These are phyloP conservation scores for Cladophialophora exuberans DNA, from an alignment of 2,329 filamentous ascomycete genomes.

Conservation along the genomic window DNA sequence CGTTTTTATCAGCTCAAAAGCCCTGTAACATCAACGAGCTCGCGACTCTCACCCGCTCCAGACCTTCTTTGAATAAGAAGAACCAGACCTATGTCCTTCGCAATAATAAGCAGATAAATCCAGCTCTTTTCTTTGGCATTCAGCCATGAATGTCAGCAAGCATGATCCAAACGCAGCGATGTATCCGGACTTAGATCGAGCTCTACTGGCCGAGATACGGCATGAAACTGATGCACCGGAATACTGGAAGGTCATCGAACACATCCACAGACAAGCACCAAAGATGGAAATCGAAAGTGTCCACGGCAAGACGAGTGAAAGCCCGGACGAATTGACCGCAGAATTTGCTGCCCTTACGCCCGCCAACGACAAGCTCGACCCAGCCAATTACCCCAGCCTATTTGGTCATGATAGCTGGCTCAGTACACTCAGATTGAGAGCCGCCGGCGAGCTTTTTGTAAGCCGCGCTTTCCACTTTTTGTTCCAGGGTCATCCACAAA, in stretches of 20 bases:
- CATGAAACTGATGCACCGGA: conserved; percentile 21
- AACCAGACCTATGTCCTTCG: no score
- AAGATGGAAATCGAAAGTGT: background rate
- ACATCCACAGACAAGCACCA: conserved; percentile 18
- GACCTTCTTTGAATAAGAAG: no score
- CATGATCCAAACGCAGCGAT: no score
- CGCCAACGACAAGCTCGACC: conserved; percentile 6
- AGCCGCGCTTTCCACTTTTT: background rate
- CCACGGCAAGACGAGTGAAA: background rate
- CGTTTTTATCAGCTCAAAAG: no score
- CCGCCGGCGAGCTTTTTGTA: conserved; percentile 27
- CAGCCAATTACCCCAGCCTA: conserved; percentile 1
- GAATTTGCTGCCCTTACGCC: conserved; percentile 5
- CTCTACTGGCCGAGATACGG: conserved; percentile 3
- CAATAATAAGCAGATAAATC: no score
- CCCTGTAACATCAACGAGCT: no score
- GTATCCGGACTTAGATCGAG: no score
- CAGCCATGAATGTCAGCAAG: no score
- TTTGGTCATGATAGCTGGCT: conserved; percentile 15
- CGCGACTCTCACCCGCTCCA: no score
- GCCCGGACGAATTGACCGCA: conserved; percentile 9
- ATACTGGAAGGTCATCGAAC: conserved; percentile 22
- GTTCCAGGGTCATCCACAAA: no score
- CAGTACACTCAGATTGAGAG: conserved; percentile 22
- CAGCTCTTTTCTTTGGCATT: no score